Evolutionary conservation across 2,329 filamentous ascomycete species (phyloP).

Genomic region (Alternaria conjuncta): DNA sequence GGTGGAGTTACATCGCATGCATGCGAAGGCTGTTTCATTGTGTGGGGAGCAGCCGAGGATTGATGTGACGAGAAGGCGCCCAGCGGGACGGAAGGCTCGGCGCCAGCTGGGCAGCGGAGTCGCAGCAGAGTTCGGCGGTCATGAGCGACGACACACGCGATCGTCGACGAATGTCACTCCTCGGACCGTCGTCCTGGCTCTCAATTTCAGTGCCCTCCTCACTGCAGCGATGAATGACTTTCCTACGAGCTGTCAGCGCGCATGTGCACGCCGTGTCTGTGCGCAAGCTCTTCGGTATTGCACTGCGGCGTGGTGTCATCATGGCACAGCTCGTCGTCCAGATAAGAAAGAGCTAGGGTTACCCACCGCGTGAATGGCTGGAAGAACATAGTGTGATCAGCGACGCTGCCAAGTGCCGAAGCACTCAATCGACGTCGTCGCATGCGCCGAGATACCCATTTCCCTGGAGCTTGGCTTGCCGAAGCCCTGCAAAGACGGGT

Average conservation of each 20-base stretch:
- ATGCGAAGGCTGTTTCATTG: conserved; percentile 8
- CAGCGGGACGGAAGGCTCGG: conserved; percentile 18
- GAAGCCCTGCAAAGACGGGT: conserved; percentile 11
- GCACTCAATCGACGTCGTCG: conserved; percentile 23
- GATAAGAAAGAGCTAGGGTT: conserved; percentile 24
- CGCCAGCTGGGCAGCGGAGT: conserved; percentile 16
- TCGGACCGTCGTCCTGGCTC: background rate
- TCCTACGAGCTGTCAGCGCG: background rate
- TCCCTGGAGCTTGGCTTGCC: conserved; percentile 22
- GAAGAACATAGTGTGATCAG: conserved; percentile 20
- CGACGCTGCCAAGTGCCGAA: conserved; percentile 34
- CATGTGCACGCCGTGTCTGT: background rate
- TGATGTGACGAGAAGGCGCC: conserved; percentile 2
- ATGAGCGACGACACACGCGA: background rate
- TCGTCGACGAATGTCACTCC: background rate
- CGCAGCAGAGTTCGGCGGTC: conserved; percentile 6
- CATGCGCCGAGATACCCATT: conserved; percentile 25
- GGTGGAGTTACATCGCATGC: conserved; percentile 9
- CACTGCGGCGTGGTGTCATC: background rate
- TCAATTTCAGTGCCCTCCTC: background rate
- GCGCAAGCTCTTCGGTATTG: background rate
- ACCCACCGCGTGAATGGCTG: conserved; percentile 12
- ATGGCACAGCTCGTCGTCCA: conserved; percentile 10
- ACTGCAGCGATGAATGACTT: background rate
- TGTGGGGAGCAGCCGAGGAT: conserved; percentile 16